Evolutionary conservation across 768 basidiomycete species (phyloP).

Genomic region (Suillus ampliporus): DNA sequence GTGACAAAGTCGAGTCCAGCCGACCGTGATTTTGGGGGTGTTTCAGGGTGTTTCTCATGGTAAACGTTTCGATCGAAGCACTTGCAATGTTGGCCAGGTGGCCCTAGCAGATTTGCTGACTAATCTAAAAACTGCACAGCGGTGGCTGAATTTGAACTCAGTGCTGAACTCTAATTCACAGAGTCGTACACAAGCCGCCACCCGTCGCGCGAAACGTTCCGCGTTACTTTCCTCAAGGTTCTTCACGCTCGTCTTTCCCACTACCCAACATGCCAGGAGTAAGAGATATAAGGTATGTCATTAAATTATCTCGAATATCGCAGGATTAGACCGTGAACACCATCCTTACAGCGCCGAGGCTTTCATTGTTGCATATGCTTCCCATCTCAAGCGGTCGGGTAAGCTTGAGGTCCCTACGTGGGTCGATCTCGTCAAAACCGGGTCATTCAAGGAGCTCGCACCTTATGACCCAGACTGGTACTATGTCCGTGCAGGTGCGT

Average conservation of each 20-base stretch:
- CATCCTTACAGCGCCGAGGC: slow-evolving; percentile 74
- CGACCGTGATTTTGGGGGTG: neutral
- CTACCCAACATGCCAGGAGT: slow-evolving; percentile 75
- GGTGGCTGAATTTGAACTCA: slow-evolving; percentile 43
- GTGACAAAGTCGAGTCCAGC: neutral
- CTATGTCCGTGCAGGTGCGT: slow-evolving; percentile 93
- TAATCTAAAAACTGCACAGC: slow-evolving; percentile 49
- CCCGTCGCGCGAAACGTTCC: slow-evolving; percentile 53
- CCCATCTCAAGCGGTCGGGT: slow-evolving; percentile 96
- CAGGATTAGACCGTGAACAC: slow-evolving; percentile 23
- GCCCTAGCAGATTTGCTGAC: slow-evolving; percentile 39
- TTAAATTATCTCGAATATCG: slow-evolving; percentile 8
- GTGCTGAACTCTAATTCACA: slow-evolving; percentile 35
- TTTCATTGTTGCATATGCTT: slow-evolving; percentile 93
- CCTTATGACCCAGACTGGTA: slow-evolving; percentile 99
- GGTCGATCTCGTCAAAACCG: slow-evolving; percentile 99
- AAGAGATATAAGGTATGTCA: slow-evolving; percentile 74
- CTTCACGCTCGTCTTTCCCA: slow-evolving; percentile 48
- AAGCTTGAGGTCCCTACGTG: slow-evolving; percentile 99
- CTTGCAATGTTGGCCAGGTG: too few relatives aligned
- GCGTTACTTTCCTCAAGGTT: slow-evolving; percentile 52
- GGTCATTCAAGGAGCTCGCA: slow-evolving; percentile 95
- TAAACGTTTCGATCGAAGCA: neutral
- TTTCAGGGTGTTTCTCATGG: neutral
- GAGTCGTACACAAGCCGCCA: slow-evolving; percentile 51